phyloP scores from a whole-genome alignment of 2,329 filamentous ascomycete genomes.

The Verruconis gallopava region DNA sequence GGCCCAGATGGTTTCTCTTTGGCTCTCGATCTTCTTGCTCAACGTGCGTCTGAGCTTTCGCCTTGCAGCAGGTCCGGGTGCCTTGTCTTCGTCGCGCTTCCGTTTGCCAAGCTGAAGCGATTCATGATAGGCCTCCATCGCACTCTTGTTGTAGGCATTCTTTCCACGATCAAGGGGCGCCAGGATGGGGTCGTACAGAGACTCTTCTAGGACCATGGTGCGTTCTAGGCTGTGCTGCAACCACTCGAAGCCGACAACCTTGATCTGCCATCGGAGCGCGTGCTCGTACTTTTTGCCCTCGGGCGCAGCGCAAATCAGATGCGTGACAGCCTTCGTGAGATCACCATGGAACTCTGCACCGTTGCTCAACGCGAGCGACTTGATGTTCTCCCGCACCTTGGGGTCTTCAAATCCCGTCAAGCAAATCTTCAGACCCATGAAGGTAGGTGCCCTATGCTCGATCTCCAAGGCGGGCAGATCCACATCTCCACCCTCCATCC shows the following conservation, averaged over 20 bases:
- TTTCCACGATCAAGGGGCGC: slow-evolving; percentile 29
- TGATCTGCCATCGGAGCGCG: slow-evolving; percentile 70
- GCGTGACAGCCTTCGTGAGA: slow-evolving; percentile 75
- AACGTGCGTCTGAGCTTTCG: slow-evolving; percentile 80
- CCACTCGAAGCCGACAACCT: slow-evolving; percentile 74
- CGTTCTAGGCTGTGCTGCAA: slow-evolving; percentile 68
- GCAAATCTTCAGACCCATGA: slow-evolving; percentile 51
- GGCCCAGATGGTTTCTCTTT: slow-evolving; percentile 78
- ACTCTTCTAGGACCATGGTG: slow-evolving; percentile 83
- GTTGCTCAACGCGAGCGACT: slow-evolving; percentile 51
- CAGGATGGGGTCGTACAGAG: slow-evolving; percentile 58
- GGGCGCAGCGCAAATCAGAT: slow-evolving; percentile 68
- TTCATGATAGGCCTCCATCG: slow-evolving; percentile 1
- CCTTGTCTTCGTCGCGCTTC: slow-evolving; percentile 18
- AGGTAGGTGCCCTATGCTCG: slow-evolving; percentile 49
- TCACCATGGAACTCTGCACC: slow-evolving; percentile 82
- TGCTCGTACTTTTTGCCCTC: slow-evolving; percentile 83
- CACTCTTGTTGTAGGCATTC: slow-evolving; percentile 17
- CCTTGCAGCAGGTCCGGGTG: slow-evolving; percentile 42
- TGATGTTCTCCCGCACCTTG: slow-evolving; percentile 51
- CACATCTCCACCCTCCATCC: slow-evolving; percentile 67
- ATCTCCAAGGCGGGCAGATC: slow-evolving; percentile 58
- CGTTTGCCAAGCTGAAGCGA: slow-evolving; percentile 3
- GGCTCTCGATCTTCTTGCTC: slow-evolving; percentile 67
- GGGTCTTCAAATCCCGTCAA: slow-evolving; percentile 52